Evolutionary conservation across 2,329 filamentous ascomycete species (phyloP), one percentile per base, ranked within the genome.

Genomic region (Trichoderma guizhouense): DNA sequence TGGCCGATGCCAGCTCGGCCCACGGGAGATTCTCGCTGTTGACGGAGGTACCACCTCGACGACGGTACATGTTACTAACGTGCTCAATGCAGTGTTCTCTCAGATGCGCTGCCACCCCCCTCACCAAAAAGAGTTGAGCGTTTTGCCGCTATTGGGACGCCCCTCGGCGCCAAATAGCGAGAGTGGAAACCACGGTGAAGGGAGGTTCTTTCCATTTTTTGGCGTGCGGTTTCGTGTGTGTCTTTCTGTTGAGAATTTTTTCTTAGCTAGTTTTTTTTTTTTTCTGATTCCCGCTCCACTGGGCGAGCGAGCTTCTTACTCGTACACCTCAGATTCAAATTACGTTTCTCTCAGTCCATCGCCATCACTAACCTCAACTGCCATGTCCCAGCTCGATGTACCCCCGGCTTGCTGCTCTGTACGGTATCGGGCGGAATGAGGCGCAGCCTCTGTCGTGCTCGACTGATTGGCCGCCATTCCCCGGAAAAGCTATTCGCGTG

Each of bases 381-480:
- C 61, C n/a, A 18, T 63, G 51, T 24, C 39, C 64, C 64, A 57
- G 30, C 53, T 28, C 36, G 28, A 30, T 36, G 43, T 47, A 65
- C 63, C 43, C 66, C 68, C 58, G 68, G 36, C 30, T 30, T 30
- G 55, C 28, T 21, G 30, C 28, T 34, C n/a, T 12, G 28, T n/a
- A 60, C 30, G 76, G 74, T 76, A 64, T 62, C 51, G 55, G 71
- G 28, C 28, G 18, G 53, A 74, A 76, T 79, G 79, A 78, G 77
- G 79, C 78, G 75, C 74, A 79, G 73, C 73, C n/a, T 60, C 64
- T 68, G 36, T 66, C 75, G 72, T 74, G 74, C 76, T 78, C 72
- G 74, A 78, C 73, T 81, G 79, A 81, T 81, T 81, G 79, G 79
- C 72, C 73, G 76, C 74, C 76, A 76, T 78, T 73, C 72, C 66